Evolutionary conservation across 257 asterid species (phyloP).

Genomic region (Galeopsis tetrahit): DNA sequence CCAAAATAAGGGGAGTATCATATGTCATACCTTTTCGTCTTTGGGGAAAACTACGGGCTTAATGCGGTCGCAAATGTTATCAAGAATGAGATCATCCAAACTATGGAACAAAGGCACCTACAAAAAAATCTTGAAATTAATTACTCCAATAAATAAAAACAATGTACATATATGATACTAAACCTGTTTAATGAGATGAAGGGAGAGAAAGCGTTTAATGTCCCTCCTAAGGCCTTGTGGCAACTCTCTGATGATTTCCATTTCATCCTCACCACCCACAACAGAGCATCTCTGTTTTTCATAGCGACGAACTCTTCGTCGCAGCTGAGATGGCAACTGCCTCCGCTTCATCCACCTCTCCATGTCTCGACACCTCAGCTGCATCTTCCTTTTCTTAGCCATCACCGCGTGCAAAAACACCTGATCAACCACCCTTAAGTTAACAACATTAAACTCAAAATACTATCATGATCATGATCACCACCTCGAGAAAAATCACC

Average conservation of each 20-base stretch:
- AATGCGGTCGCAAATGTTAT: conserved; percentile 94
- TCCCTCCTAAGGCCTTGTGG: conserved; percentile 96
- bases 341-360: conserved; percentile 99
- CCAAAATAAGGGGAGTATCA: background rate
- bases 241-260: conserved; percentile 70
- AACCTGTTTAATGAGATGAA: conserved; percentile 82
- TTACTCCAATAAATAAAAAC: background rate
- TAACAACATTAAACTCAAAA: background rate
- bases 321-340: conserved; percentile 75
- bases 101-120: conserved; percentile 88
- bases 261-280: conserved; percentile 85
- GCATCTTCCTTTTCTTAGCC: conserved; percentile 95
- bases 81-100: conserved; percentile 89
- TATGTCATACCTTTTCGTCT: conserved; percentile 77
- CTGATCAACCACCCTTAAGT: conserved; percentile 32
- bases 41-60: conserved; percentile 82
- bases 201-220: conserved; percentile 87
- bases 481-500: conserved; percentile 40
- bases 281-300: conserved; percentile 78
- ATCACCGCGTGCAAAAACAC: conserved; percentile 92
- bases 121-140: background rate
- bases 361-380: conserved; percentile 86
- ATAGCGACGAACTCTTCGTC: conserved; percentile 80
- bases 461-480: background rate
- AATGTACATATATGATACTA: background rate